A percentile compares a stretch with the other conserved stretches of the same genome.
Evolutionary conservation across 129 eudicot genomes (phyloP).

Genomic region (carrot (Daucus carota)): DNA sequence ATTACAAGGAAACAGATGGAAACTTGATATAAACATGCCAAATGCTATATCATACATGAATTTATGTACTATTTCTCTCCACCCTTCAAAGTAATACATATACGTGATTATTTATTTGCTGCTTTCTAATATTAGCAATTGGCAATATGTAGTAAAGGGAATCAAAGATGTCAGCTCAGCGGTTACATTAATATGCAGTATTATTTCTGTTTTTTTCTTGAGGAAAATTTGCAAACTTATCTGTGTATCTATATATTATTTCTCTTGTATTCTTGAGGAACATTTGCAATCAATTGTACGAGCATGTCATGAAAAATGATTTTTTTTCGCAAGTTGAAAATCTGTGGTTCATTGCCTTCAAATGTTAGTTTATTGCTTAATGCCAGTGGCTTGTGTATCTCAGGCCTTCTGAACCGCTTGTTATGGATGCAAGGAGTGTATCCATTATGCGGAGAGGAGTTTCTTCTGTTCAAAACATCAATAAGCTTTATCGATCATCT

Average conservation of each 20-base stretch:
- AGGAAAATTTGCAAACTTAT: background rate
- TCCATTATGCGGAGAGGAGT: constrained; percentile 61
- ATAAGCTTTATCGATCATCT: constrained; percentile 89
- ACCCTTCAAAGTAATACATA: background rate
- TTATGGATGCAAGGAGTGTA: constrained; percentile 85
- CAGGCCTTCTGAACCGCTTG: constrained; percentile 82
- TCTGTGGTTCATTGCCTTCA: background rate
- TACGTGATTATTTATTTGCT: background rate
- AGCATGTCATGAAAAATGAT: background rate
- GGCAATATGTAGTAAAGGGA: background rate
- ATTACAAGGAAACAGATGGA: background rate
- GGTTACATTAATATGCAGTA: background rate
- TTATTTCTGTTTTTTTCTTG: background rate
- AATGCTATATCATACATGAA: background rate
- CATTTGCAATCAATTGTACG: background rate
- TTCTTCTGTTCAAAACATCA: constrained; percentile 73
- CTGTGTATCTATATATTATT: background rate
- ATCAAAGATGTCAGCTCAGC: background rate
- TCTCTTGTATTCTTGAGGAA: background rate
- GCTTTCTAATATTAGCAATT: no score
- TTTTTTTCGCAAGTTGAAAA: background rate
- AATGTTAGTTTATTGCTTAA: background rate
- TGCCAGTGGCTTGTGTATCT: constrained; percentile 15
- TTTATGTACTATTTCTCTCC: background rate
- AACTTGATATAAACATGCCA: background rate